Evolutionary conservation across 164 flowering plant genomes (phyloP).

Genomic region (Umbellularia californica): DNA sequence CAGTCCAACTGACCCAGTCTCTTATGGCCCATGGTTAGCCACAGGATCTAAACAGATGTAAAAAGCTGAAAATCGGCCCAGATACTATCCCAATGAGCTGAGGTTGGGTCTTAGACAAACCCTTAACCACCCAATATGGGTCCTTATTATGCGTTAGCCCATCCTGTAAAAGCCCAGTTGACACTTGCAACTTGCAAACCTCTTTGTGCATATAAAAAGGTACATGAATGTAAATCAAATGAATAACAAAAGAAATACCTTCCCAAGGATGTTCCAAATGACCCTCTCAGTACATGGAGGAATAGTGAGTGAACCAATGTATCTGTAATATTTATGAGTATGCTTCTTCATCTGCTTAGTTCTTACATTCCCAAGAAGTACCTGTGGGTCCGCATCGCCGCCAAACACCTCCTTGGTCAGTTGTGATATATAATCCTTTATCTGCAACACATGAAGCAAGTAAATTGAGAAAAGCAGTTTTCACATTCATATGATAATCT

Average conservation of each 20-base stretch:
- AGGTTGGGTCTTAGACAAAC: no score
- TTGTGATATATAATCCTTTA: conserved; percentile 17
- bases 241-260: conserved; percentile 12
- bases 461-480: neutral
- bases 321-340: conserved; percentile 28
- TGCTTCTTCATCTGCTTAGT: conserved; percentile 20
- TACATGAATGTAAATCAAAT: neutral
- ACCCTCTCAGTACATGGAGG: conserved; percentile 18
- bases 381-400: conserved; percentile 18
- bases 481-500: neutral
- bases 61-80: no score
- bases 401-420: conserved; percentile 26
- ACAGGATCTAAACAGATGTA: no score
- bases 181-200: neutral
- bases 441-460: conserved; percentile 14
- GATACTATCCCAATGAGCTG: no score
- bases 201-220: neutral
- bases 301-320: conserved; percentile 36
- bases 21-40: no score
- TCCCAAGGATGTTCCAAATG: conserved; percentile 5
- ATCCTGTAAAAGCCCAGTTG: neutral
- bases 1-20: no score
- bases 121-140: no score
- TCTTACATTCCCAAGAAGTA: conserved; percentile 26
- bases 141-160: neutral